phyloP scores from a whole-genome alignment of 2,329 filamentous ascomycete genomes.

The Apiospora arundinis region DNA sequence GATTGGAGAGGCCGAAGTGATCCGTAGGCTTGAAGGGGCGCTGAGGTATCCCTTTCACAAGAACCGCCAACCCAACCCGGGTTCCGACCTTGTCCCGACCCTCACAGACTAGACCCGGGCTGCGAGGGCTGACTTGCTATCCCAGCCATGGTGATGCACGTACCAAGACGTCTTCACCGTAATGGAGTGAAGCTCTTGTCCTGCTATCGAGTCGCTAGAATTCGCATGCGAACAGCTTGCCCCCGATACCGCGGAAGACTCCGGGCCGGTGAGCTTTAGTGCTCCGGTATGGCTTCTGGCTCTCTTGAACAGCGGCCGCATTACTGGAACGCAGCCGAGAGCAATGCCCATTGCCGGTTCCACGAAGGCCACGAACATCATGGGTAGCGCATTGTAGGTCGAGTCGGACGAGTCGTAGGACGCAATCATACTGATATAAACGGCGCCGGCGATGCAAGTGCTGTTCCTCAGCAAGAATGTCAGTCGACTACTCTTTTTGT shows the following conservation, averaged over 20 bases:
- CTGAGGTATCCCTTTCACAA: not conserved
- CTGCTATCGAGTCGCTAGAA: not conserved
- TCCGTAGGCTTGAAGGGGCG: no score
- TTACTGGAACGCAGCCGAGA: conserved; percentile 20
- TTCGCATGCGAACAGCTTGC: not conserved
- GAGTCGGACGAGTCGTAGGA: conserved; percentile 18
- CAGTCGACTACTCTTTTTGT: not conserved
- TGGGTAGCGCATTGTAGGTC: conserved; percentile 18
- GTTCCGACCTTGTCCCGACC: not conserved
- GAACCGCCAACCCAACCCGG: no score
- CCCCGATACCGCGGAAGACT: not conserved
- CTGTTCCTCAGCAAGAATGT: not conserved
- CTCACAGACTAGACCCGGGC: not conserved
- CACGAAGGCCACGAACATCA: conserved; percentile 19
- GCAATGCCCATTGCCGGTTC: conserved; percentile 20
- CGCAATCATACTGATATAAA: conserved; percentile 16
- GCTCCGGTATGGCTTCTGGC: not conserved
- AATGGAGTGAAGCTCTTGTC: not conserved
- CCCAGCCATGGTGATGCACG: not conserved
- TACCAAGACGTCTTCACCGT: conserved; percentile 19
- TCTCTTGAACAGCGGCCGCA: conserved; percentile 9
- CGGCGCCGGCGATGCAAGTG: conserved; percentile 10
- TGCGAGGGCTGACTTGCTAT: not conserved
- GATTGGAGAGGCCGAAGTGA: no score
- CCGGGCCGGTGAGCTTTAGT: not conserved